A percentile compares a stretch with the other conserved stretches of the same genome.
These are phyloP conservation scores for Russula compacta DNA, from an alignment of 768 basidiomycete genomes.

Conservation along the genomic window DNA sequence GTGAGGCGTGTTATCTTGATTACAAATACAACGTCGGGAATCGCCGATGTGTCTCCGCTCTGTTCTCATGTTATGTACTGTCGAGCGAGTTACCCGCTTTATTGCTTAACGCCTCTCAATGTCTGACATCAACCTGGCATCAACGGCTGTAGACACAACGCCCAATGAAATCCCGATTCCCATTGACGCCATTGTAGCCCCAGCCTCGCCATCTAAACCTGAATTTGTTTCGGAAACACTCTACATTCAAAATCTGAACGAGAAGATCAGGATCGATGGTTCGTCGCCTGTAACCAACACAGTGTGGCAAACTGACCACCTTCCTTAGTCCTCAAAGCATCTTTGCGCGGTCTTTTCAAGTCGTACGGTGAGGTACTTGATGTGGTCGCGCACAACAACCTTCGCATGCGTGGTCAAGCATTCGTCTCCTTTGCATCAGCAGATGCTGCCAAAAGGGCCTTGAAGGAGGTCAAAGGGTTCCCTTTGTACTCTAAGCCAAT, in stretches of 20 bases:
- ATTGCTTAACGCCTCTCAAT: neutral
- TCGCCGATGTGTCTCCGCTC: neutral
- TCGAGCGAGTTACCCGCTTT: neutral
- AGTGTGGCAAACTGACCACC: slow-evolving; percentile 12
- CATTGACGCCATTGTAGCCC: slow-evolving; percentile 4
- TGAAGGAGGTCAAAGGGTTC: slow-evolving; percentile 90
- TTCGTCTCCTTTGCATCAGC: slow-evolving; percentile 86
- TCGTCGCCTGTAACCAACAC: slow-evolving; percentile 11
- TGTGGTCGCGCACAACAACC: slow-evolving; percentile 89
- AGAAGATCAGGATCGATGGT: slow-evolving; percentile 83
- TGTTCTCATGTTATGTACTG: neutral
- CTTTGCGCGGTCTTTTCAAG: slow-evolving; percentile 83
- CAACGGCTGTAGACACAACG: neutral
- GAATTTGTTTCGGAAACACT: slow-evolving; percentile 72
- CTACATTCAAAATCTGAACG: slow-evolving; percentile 94
- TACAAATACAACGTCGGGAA: slow-evolving; percentile 1
- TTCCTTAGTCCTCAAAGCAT: slow-evolving; percentile 71
- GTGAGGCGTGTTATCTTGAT: slow-evolving; percentile 13
- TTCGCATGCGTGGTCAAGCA: slow-evolving; percentile 97
- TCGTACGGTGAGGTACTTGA: slow-evolving; percentile 88
- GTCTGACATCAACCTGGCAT: slow-evolving; percentile 5
- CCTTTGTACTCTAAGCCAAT: slow-evolving; percentile 96
- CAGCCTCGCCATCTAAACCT: slow-evolving; percentile 25
- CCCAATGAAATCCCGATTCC: slow-evolving; percentile 13
- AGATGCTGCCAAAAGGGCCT: slow-evolving; percentile 77